phyloP scores from a whole-genome alignment of 176 grass and related monocot genomes.

The Eragrostis nindensis region DNA sequence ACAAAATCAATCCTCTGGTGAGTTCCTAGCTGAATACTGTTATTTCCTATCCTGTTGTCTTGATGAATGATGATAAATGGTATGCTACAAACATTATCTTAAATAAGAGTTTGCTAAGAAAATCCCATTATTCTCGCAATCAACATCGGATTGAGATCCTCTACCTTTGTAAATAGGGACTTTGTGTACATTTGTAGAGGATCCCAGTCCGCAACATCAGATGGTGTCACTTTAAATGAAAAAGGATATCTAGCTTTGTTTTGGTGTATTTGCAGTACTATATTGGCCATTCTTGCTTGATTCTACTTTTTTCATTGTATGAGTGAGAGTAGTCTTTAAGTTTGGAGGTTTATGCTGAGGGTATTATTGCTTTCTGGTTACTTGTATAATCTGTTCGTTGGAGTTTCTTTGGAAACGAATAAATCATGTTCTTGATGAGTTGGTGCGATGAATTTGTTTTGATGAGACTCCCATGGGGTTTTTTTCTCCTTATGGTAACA shows the following conservation, averaged over 20 bases:
- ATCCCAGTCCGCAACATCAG: too few species aligned
- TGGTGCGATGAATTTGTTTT: neutral
- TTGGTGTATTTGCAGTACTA: neutral
- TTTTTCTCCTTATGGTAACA: neutral
- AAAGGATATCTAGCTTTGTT: neutral
- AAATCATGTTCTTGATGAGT: neutral
- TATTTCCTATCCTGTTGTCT: neutral
- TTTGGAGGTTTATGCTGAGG: neutral
- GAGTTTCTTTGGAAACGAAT: neutral
- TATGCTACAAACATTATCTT: neutral
- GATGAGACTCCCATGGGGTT: neutral
- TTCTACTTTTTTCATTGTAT: neutral
- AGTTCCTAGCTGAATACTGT: conserved; percentile 35
- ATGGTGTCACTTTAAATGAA: neutral
- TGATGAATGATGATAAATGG: neutral
- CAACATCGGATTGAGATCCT: too few species aligned
- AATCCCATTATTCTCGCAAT: neutral
- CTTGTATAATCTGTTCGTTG: neutral
- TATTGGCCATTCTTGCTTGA: too few species aligned
- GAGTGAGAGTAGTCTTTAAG: neutral
- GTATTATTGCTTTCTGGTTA: neutral
- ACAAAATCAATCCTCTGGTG: conserved; percentile 98
- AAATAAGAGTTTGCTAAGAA: neutral
- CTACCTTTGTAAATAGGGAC: too few species aligned
- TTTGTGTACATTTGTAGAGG: too few species aligned